Percentiles rank a stretch among this genome's conserved stretches.
These are phyloP conservation scores for Xerophyta viscosa DNA, from an alignment of 106 monocot genomes.

Conservation along the genomic window DNA sequence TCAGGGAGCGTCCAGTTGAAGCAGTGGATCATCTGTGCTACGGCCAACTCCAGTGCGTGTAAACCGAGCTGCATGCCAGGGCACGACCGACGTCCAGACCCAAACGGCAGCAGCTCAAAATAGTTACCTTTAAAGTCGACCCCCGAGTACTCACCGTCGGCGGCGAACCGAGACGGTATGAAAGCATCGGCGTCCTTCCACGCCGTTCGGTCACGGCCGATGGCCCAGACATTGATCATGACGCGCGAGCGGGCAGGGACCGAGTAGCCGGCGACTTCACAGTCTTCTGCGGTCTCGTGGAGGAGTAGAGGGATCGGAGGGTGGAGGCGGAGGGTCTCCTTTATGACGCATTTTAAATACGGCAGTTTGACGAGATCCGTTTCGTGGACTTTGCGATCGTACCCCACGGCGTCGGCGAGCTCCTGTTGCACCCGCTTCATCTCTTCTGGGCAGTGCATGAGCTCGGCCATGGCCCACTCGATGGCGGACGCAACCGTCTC, in stretches of 20 bases:
- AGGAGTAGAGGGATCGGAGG: slow-evolving; percentile 76
- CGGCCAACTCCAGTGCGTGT: slow-evolving; percentile 46
- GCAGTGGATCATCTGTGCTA: slow-evolving; percentile 60
- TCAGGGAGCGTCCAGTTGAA: slow-evolving; percentile 52
- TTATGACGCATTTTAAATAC: slow-evolving; percentile 51
- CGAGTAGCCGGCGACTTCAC: slow-evolving; percentile 40
- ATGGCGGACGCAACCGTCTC: slow-evolving; percentile 74
- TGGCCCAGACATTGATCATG: slow-evolving; percentile 64
- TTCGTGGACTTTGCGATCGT: slow-evolving; percentile 50
- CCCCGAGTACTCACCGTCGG: slow-evolving; percentile 16
- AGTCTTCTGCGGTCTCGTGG: slow-evolving; percentile 58
- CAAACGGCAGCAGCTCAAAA: slow-evolving; percentile 75
- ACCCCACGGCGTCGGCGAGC: slow-evolving; percentile 34
- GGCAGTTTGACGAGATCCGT: slow-evolving; percentile 60
- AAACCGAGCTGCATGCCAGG: slow-evolving; percentile 75
- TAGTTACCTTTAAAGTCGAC: slow-evolving; percentile 49
- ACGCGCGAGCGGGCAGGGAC: slow-evolving; percentile 38
- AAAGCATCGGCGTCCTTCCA: slow-evolving; percentile 56
- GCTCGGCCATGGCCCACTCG: slow-evolving; percentile 83
- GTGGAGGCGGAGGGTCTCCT: slow-evolving; percentile 87
- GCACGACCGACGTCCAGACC: slow-evolving; percentile 64
- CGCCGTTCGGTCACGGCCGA: slow-evolving; percentile 40
- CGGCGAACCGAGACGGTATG: slow-evolving; percentile 40
- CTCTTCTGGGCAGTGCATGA: slow-evolving; percentile 44
- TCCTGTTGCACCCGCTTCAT: slow-evolving; percentile 44